Evolutionary conservation across 2,329 filamentous ascomycete genomes (phyloP).

Genomic region (Drechmeria coniospora): DNA sequence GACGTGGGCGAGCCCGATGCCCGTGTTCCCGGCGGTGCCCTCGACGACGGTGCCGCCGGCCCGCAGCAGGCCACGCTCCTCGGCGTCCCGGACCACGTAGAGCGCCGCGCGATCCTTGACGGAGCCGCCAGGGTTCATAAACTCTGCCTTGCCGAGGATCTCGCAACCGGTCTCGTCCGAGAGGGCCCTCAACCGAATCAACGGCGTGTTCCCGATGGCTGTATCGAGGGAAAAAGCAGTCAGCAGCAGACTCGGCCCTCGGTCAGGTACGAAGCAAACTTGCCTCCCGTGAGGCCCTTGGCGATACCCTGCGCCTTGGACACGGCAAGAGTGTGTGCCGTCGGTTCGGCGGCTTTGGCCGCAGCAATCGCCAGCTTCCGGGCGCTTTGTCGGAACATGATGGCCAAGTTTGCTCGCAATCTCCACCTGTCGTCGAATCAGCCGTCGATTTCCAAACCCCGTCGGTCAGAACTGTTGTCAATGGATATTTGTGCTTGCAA

Average conservation of each 20-base stretch:
- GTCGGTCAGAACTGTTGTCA: not conserved
- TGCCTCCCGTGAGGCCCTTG: constrained; percentile 70
- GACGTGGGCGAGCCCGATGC: constrained; percentile 93
- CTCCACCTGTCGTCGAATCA: constrained; percentile 4
- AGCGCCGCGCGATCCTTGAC: constrained; percentile 94
- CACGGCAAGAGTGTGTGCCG: constrained; percentile 52
- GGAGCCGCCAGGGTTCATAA: constrained; percentile 93
- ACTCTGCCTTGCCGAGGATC: constrained; percentile 91
- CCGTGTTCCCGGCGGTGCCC: constrained; percentile 94
- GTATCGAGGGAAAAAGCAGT: not conserved
- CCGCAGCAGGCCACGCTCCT: constrained; percentile 67
- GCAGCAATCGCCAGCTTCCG: constrained; percentile 49
- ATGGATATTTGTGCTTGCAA: no score
- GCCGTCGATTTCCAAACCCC: no score
- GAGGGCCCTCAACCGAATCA: constrained; percentile 77
- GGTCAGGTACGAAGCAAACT: constrained; percentile 6
- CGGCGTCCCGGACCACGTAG: constrained; percentile 86
- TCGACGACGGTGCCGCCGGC: constrained; percentile 91
- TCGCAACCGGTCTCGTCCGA: constrained; percentile 88
- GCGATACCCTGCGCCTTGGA: constrained; percentile 68
- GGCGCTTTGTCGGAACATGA: constrained; percentile 55
- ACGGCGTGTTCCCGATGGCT: constrained; percentile 96
- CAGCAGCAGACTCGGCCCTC: not conserved
- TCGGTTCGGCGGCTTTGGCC: constrained; percentile 28
- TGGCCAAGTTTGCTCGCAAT: not conserved